These are phyloP conservation scores for Cylindrotheca fusiformis DNA, from an alignment of 108 stramenopile genomes.

Conservation along the genomic window DNA sequence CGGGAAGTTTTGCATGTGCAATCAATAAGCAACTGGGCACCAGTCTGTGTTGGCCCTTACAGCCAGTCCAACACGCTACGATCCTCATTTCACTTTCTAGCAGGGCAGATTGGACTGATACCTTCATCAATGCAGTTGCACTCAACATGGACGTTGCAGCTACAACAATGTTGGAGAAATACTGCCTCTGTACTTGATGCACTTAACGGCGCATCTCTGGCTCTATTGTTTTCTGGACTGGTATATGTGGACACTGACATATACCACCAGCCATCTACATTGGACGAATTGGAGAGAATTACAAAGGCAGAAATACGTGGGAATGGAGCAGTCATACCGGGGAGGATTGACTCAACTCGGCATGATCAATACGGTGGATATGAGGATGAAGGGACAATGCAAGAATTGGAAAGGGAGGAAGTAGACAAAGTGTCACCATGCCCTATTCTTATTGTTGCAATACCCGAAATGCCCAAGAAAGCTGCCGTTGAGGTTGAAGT, in stretches of 20 bases:
- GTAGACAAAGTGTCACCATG: conserved; percentile 6
- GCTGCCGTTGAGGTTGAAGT: conserved; percentile 77
- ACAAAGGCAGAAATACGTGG: conserved; percentile 30
- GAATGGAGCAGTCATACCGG: conserved; percentile 66
- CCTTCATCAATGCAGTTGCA: conserved; percentile 85
- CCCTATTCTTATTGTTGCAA: conserved; percentile 68
- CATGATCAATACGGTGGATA: conserved; percentile 66
- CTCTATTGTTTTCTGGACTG: conserved; percentile 53
- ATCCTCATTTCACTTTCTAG: conserved; percentile 77
- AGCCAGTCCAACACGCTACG: conserved; percentile 90
- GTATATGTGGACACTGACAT: conserved; percentile 52
- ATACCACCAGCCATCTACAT: conserved; percentile 9
- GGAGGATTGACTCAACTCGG: conserved; percentile 54
- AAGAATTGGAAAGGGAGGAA: conserved; percentile 40
- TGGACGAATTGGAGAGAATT: conserved; percentile 32
- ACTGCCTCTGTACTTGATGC: conserved; percentile 77
- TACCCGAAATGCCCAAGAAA: conserved; percentile 81
- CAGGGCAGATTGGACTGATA: conserved; percentile 92
- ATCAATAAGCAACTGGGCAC: conserved; percentile 94
- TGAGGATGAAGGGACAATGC: conserved; percentile 79
- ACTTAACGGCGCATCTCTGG: conserved; percentile 62
- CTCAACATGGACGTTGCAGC: conserved; percentile 52
- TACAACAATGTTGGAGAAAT: conserved; percentile 84
- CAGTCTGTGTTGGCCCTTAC: conserved; percentile 98
- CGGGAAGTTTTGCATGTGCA: conserved; percentile 92